phyloP scores from a whole-genome alignment of 2,329 filamentous ascomycete species.

The Biscogniauxia sp. region DNA sequence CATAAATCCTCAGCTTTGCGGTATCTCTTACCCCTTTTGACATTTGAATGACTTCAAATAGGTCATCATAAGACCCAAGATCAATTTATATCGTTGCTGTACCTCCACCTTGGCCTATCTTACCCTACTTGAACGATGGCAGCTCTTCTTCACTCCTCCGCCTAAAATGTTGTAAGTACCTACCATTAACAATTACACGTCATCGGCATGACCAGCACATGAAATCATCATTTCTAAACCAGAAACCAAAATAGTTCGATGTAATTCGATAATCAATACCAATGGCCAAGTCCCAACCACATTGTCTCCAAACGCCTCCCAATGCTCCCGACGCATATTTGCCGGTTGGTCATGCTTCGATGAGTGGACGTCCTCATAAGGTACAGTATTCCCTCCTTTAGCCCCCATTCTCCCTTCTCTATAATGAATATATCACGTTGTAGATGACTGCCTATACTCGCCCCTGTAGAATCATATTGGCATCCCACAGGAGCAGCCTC shows the following conservation, averaged over 20 bases:
- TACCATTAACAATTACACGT: too few species aligned
- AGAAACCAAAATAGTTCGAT: background rate
- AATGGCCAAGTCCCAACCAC: background rate
- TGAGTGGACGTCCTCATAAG: too few species aligned
- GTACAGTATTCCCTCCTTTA: background rate
- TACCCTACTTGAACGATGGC: too few species aligned
- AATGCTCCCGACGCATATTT: background rate
- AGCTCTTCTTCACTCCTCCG: too few species aligned
- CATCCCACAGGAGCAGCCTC: slow-evolving; percentile 87
- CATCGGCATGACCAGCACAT: background rate
- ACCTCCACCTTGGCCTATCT: too few species aligned
- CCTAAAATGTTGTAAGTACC: too few species aligned
- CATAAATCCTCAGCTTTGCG: too few species aligned
- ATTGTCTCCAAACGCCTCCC: background rate
- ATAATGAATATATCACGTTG: background rate
- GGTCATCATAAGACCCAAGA: too few species aligned
- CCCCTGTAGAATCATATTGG: slow-evolving; percentile 42
- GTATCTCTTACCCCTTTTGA: too few species aligned
- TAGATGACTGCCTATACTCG: slow-evolving; percentile 5
- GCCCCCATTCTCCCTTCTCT: background rate
- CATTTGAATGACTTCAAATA: too few species aligned
- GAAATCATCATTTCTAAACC: background rate
- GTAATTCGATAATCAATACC: background rate
- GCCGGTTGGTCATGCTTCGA: background rate
- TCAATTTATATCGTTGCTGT: too few species aligned